Evolutionary conservation across 2,329 filamentous ascomycete genomes (phyloP), one percentile per base, ranked within the genome.

Genomic region (Fusarium goolgardi): DNA sequence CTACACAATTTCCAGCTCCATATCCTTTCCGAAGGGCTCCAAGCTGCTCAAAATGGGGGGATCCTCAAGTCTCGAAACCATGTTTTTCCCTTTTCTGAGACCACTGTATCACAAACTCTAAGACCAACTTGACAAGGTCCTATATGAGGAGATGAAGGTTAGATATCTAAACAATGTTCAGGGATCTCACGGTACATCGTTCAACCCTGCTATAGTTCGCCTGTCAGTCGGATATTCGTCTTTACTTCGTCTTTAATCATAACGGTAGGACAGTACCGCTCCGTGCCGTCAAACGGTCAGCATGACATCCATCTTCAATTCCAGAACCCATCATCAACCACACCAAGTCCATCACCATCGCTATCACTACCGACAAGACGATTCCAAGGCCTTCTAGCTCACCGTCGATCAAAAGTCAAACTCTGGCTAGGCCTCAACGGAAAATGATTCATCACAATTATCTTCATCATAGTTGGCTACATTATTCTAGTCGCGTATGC

Each of bases 361-460:
- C n/a, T 11, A 29, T 29, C 1, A 21, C 20, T 7, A 15, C 12
- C 23, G 13, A 31, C 23, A 8, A 27, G 20, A 11, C 41, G 29
- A 15, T 52, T 44, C 2, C 45, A 39, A 56, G 60, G 60, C 12
- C 56, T 63, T 29, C 39, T 32, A 6, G 50, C 60, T 0, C 56
- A 50, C 1, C 43, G 60, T 1, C 15, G 60, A 46, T 35, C 60
- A 27, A 41, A 41, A 4, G 25, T 29, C 7, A 62, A 52, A 29
- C 40, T 67, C 1, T 56, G 62, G 43, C 51, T 63, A 2, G 50
- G 46, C 1, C 44, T 67, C 1, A n/a, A 59, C 4, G 49, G 25
- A 6, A 61, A 63, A 44, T 70, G 68, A 63, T 43, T 55, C 3
- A 16, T 65, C n/a, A 69, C 63, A 1, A 39, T 55, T 4, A 12